phyloP scores from a whole-genome alignment of 2,329 filamentous ascomycete genomes.

The Phaeosphaeria sp. region DNA sequence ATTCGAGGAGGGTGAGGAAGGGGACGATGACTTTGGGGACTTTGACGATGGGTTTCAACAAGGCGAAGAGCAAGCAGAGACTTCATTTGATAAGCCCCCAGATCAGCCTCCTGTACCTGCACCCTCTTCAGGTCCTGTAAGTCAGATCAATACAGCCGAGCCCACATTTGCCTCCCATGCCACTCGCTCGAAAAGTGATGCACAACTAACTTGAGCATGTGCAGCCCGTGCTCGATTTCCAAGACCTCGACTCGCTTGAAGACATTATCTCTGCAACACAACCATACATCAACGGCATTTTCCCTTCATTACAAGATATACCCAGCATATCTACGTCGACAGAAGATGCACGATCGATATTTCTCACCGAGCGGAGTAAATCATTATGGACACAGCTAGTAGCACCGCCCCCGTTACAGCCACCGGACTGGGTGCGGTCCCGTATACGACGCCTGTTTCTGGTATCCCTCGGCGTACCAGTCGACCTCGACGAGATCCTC shows the following conservation, averaged over 20 bases:
- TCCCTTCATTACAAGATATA: constrained; percentile 56
- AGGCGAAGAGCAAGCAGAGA: constrained; percentile 47
- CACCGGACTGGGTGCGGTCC: constrained; percentile 96
- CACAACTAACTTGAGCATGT: constrained; percentile 35
- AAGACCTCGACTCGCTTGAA: constrained; percentile 63
- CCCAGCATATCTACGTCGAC: constrained; percentile 51
- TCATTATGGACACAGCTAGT: constrained; percentile 97
- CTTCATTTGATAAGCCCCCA: constrained; percentile 49
- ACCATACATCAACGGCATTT: constrained; percentile 68
- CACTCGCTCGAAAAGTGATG: constrained; percentile 28
- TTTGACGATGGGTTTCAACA: constrained; percentile 58
- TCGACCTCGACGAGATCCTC: constrained; percentile 96
- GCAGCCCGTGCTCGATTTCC: constrained; percentile 73
- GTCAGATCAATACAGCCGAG: constrained; percentile 48
- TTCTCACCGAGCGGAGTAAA: constrained; percentile 83
- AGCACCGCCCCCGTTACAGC: constrained; percentile 90
- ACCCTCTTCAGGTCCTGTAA: constrained; percentile 57
- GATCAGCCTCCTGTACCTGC: constrained; percentile 49
- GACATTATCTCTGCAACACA: constrained; percentile 67
- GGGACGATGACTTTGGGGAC: constrained; percentile 59
- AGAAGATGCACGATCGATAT: constrained; percentile 39
- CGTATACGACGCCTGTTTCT: constrained; percentile 94
- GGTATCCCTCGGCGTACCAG: constrained; percentile 92
- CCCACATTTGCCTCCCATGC: constrained; percentile 41
- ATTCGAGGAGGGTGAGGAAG: constrained; percentile 61